Conservation (phyloP, 805 yeast species). For the Wickerhamiella spandovensis region DNA sequence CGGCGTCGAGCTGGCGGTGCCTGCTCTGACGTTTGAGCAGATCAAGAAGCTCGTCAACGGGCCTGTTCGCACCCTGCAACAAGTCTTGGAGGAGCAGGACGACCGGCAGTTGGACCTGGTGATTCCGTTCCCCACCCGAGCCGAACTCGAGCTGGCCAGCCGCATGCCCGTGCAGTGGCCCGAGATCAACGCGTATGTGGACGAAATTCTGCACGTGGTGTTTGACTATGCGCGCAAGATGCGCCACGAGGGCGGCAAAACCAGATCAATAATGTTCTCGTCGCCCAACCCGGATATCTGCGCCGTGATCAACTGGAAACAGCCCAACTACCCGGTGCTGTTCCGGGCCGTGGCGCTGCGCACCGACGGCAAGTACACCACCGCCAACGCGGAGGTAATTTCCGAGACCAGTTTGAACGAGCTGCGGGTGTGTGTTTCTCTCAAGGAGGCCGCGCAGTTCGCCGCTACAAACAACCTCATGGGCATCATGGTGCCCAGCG, state of each 20-base stretch:
- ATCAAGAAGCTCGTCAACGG: slow-evolving; percentile 12
- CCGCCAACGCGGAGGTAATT: slow-evolving; percentile 19
- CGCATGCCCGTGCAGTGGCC: slow-evolving; percentile 16
- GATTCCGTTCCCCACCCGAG: slow-evolving; percentile 17
- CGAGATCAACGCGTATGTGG: slow-evolving; percentile 63
- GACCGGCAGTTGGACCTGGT: slow-evolving; percentile 17
- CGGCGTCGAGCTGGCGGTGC: slow-evolving; percentile 40
- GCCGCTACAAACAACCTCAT: slow-evolving; percentile 72
- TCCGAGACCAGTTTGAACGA: slow-evolving; percentile 21
- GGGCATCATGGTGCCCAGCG: slow-evolving; percentile 68
- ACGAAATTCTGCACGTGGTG: slow-evolving; percentile 51
- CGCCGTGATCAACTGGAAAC: slow-evolving; percentile 93
- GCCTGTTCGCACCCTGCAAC: slow-evolving; percentile 15
- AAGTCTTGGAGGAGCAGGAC: slow-evolving; percentile 28
- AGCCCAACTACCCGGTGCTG: slow-evolving; percentile 92
- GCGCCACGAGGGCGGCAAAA: slow-evolving; percentile 15
- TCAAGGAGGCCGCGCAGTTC: slow-evolving; percentile 71
- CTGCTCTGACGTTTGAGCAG: slow-evolving; percentile 17
- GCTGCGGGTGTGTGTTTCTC: slow-evolving; percentile 33
- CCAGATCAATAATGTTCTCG: slow-evolving; percentile 65
- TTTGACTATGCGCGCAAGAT: slow-evolving; percentile 56
- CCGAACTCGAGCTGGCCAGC: slow-evolving; percentile 8
- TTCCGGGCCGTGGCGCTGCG: slow-evolving; percentile 46
- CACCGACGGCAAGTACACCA: slow-evolving; percentile 17
- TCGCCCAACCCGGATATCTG: slow-evolving; percentile 85